These are phyloP conservation scores for Diphasiastrum complanatum DNA, from an alignment of 83 land plant genomes.

Conservation along the genomic window DNA sequence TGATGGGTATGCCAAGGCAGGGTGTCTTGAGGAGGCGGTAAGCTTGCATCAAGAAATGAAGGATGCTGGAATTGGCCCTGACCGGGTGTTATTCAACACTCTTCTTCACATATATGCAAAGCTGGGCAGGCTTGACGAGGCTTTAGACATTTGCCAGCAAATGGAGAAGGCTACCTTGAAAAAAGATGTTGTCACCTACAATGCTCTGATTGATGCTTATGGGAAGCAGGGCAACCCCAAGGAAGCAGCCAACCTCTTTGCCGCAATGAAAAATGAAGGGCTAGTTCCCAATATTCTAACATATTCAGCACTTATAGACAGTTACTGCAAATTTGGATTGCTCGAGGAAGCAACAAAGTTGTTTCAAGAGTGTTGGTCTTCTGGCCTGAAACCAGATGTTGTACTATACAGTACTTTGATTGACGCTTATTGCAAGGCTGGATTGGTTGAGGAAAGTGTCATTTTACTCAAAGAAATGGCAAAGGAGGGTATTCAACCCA, in stretches of 20 bases:
- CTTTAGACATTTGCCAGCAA: constrained; percentile 41
- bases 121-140: constrained; percentile 79
- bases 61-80: constrained; percentile 48
- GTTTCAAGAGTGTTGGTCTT: constrained; percentile 53
- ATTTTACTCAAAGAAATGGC: constrained; percentile 76
- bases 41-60: constrained; percentile 74
- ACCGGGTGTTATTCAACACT: constrained; percentile 82
- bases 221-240: constrained; percentile 84
- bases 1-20: constrained; percentile 84
- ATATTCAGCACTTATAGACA: constrained; percentile 80
- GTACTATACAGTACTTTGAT: constrained; percentile 88
- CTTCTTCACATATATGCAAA: constrained; percentile 76
- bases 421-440: constrained; percentile 80
- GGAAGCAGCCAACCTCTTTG: constrained; percentile 50
- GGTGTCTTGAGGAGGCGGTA: constrained; percentile 61
- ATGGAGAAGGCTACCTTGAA: constrained; percentile 72
- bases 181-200: constrained; percentile 88
- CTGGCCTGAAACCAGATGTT: constrained; percentile 84
- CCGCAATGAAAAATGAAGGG: constrained; percentile 55
- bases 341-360: constrained; percentile 66
- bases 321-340: constrained; percentile 68
- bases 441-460: constrained; percentile 64
- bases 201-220: constrained; percentile 80
- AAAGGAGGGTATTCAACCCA: constrained; percentile 72
- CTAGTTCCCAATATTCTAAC: constrained; percentile 69